These are phyloP conservation scores for Cavenderia fasciculata DNA, from an alignment of 78 protist genomes.

Conservation along the genomic window DNA sequence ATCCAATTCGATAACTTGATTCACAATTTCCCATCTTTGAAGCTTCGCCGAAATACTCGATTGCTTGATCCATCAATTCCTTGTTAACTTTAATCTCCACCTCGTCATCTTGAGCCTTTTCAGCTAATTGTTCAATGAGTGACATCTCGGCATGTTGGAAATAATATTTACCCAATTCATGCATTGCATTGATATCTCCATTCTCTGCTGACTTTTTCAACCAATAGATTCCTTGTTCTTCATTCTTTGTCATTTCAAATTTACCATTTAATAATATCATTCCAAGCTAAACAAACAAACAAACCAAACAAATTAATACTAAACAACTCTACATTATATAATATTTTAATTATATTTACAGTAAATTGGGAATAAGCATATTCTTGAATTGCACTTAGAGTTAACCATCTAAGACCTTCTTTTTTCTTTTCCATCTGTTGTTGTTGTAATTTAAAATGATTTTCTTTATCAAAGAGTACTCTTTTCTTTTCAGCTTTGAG, in stretches of 20 bases:
- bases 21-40: conserved; percentile 10
- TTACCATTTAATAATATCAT: conserved; percentile 31
- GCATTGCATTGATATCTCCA: conserved; percentile 16
- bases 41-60: conserved; percentile 1
- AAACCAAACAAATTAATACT: no score
- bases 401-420: conserved; percentile 44
- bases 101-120: no score
- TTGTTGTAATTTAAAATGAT: conserved; percentile 7
- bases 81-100: no score
- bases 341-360: neutral
- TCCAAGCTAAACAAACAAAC: conserved; percentile 18
- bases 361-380: conserved; percentile 37
- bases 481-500: conserved; percentile 18
- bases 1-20: conserved; percentile 17
- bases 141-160: no score
- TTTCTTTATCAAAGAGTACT: conserved; percentile 3
- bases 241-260: conserved; percentile 9
- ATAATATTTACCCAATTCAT: conserved; percentile 25
- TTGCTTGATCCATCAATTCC: neutral
- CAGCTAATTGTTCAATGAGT: no score
- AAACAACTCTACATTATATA: no score
- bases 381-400: conserved; percentile 45
- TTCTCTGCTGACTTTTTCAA: conserved; percentile 24
- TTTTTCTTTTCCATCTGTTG: neutral
- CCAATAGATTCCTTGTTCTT: conserved; percentile 43